Conservation (phyloP, 257 asterid genomes). For the Leptodermis oblonga region DNA sequence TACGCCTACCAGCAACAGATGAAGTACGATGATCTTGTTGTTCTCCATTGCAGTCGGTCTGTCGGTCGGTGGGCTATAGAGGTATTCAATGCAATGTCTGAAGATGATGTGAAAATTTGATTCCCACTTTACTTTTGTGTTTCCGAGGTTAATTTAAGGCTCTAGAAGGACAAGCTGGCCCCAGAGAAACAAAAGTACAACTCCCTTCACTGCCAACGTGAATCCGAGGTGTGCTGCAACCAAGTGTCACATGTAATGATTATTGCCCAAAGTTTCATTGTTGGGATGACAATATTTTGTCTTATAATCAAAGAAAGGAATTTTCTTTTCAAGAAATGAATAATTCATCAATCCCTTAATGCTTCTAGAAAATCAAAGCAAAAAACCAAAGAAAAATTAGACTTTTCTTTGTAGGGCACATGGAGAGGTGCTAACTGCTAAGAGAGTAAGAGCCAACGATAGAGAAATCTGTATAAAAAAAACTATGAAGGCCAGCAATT, state of each 20-base stretch:
- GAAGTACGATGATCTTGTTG: background rate
- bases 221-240: conserved; percentile 7
- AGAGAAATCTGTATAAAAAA: background rate
- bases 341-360: too few relatives aligned
- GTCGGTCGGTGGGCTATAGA: background rate
- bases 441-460: background rate
- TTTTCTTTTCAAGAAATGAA: too few relatives aligned
- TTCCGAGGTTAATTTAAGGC: background rate
- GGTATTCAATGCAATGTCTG: background rate
- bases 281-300: background rate
- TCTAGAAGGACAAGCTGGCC: background rate
- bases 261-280: background rate
- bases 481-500: background rate
- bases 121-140: background rate
- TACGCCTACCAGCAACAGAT: background rate
- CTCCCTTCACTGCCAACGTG: background rate
- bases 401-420: background rate
- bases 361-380: background rate
- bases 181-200: background rate
- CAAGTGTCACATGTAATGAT: conserved; percentile 6
- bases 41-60: background rate
- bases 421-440: background rate
- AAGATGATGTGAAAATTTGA: conserved; percentile 11
- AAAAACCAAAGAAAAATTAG: background rate
- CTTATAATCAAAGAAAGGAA: background rate